A percentile compares a stretch with the other conserved stretches of the same genome.
Conservation (phyloP, 2,329 filamentous ascomycete genomes). For the Fusarium beomiforme region DNA sequence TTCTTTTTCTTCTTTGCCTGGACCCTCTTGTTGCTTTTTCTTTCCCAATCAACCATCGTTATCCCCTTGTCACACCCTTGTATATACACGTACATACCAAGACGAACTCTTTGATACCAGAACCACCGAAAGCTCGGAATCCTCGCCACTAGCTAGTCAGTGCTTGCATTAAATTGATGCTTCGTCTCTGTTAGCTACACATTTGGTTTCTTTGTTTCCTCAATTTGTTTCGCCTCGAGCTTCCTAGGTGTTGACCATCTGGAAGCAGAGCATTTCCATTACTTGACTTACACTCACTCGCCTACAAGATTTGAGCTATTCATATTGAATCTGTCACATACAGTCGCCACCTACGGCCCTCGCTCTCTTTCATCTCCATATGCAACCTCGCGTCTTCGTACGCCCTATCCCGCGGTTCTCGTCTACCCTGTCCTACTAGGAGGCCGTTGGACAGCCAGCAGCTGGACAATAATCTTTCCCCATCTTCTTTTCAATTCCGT, state of each 20-base stretch:
- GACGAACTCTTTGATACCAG: slow-evolving; percentile 18
- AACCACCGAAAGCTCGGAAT: not conserved
- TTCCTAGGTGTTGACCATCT: slow-evolving; percentile 6
- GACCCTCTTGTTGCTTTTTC: slow-evolving; percentile 5
- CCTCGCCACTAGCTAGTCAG: slow-evolving; percentile 15
- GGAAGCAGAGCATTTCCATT: not conserved
- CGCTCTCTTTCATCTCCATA: slow-evolving; percentile 27
- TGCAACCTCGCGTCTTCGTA: slow-evolving; percentile 44
- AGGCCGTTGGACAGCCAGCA: slow-evolving; percentile 33
- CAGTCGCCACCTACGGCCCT: slow-evolving; percentile 16
- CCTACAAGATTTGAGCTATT: not conserved
- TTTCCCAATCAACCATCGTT: not conserved
- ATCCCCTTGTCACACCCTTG: not conserved
- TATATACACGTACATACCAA: slow-evolving; percentile 5
- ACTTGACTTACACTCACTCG: not conserved
- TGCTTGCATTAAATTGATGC: slow-evolving; percentile 8
- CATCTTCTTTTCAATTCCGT: slow-evolving; percentile 3
- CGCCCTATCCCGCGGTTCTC: slow-evolving; percentile 32
- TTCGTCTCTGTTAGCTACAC: not conserved
- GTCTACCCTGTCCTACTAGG: slow-evolving; percentile 36
- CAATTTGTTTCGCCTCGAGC: not conserved
- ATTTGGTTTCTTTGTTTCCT: not conserved
- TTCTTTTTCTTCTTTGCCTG: slow-evolving; percentile 13
- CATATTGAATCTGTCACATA: slow-evolving; percentile 15
- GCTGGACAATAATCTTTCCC: slow-evolving; percentile 9